These are phyloP conservation scores for Paramecium caudatum DNA, from an alignment of 73 alveolate species.

Conservation along the genomic window DNA sequence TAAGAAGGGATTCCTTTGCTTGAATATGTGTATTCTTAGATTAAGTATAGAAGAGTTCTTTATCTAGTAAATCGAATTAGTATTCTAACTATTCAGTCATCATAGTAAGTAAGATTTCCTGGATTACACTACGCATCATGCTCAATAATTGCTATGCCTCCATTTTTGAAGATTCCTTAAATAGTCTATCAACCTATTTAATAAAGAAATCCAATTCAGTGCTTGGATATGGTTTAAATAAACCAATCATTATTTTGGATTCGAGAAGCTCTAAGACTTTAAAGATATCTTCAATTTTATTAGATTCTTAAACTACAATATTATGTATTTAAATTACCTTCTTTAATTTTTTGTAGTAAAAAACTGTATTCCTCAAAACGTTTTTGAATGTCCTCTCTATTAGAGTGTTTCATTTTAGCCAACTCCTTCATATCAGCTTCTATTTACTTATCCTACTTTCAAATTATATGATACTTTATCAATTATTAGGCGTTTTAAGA, in stretches of 20 bases:
- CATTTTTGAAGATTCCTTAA: conserved; percentile 29
- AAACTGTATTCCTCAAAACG: not conserved
- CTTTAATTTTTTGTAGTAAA: conserved; percentile 32
- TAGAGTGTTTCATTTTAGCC: not conserved
- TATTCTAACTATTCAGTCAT: conserved; percentile 11
- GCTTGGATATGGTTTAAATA: not conserved
- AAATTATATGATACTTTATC: conserved; percentile 22
- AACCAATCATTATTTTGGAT: conserved; percentile 46
- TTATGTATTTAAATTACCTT: not conserved
- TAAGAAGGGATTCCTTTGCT: conserved; percentile 12
- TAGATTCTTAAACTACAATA: not conserved
- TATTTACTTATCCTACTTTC: conserved; percentile 20
- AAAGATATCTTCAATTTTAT: not conserved
- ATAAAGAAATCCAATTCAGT: conserved; percentile 37
- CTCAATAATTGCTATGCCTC: not conserved
- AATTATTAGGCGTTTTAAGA: conserved; percentile 9
- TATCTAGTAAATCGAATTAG: conserved; percentile 37
- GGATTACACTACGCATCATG: conserved; percentile 18
- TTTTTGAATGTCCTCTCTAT: not conserved
- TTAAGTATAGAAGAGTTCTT: conserved; percentile 47
- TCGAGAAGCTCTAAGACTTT: conserved; percentile 47
- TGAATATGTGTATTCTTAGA: conserved; percentile 23
- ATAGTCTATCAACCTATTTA: conserved; percentile 44
- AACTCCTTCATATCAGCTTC: conserved; percentile 42
- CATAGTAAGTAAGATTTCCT: not conserved